Evolutionary conservation across 495 filamentous ascomycete species (phyloP), one percentile per base, ranked within the genome.

Genomic region (Parachaetomium inaequale): DNA sequence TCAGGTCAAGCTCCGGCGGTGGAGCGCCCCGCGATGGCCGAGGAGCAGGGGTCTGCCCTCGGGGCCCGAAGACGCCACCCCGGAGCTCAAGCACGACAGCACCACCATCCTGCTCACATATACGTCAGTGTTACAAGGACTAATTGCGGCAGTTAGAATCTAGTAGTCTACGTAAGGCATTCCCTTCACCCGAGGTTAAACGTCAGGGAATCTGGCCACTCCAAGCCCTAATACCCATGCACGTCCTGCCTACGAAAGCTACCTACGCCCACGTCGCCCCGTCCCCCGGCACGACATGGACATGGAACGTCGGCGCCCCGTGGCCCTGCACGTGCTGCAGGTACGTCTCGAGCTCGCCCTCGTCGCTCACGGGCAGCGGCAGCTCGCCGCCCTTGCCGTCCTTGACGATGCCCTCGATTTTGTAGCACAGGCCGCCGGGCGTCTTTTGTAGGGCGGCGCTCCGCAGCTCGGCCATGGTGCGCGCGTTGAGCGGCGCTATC

Each of bases 281-380:
- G 21, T 34, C 51, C 28, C 46, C 61, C 3, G 58, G 61, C 21
- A 71, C 49, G 17, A 71, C 31, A 50, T 73, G 69, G 12, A 90
- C 82, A n/a, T 79, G 71, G 72, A 93, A 89, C 11, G 79, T 85
- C 4, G 85, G 84, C 72, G 89, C 90, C 61, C 82, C 79, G 3
- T 78, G 28, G 8, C 79, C 86, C 58, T 79, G 59, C 4, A 87
- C 78, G 71, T 88, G 85, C 45, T 74, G 75, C 63, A 93, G 67
- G 74, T 90, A 93, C 3, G 84, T 85, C 59, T 83, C 83, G 55
- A 93, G 66, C 73, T 92, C 88, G 47, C 83, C 83, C 67, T 91
- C 88, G 32, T 85, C 79, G 57, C 86, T 85, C 66, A 93, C 85
- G 31, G 75, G 68, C 68, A 87, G 79, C 6, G 71, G 69, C 54